Conservation (phyloP, 176 grass and related monocot genomes). For the Eremochloa ophiuroides region DNA sequence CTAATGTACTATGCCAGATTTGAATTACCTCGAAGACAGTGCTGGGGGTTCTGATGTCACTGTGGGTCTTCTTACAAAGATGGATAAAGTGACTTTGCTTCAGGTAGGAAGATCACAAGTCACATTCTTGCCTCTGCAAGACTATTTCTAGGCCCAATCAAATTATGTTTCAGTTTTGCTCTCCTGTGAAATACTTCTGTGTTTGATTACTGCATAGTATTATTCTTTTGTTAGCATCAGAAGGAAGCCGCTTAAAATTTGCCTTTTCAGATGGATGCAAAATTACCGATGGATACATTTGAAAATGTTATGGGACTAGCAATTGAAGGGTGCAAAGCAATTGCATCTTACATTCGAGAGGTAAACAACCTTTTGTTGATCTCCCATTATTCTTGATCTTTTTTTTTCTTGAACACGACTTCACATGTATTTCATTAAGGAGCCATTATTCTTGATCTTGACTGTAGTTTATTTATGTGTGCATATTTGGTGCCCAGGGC, state of each 20-base stretch:
- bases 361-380: constrained; percentile 38
- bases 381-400: background rate
- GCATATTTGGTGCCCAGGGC: too few species aligned
- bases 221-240: constrained; percentile 20
- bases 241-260: background rate
- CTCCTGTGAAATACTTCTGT: background rate
- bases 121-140: background rate
- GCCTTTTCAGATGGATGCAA: constrained; percentile 78
- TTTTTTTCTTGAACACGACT: too few species aligned
- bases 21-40: constrained; percentile 95
- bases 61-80: constrained; percentile 81
- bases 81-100: constrained; percentile 94
- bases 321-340: constrained; percentile 92
- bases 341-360: constrained; percentile 72
- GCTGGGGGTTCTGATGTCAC: constrained; percentile 92
- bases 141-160: background rate
- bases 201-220: background rate
- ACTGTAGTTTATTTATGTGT: too few species aligned
- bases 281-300: constrained; percentile 87
- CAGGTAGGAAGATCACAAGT: constrained; percentile 54
- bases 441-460: too few species aligned
- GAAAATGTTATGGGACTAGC: constrained; percentile 93
- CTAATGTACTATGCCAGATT: constrained; percentile 53
- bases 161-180: constrained; percentile 10
- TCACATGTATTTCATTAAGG: too few species aligned